Conservation (phyloP, 257 asterid genomes). For the Penstemon eatonii region DNA sequence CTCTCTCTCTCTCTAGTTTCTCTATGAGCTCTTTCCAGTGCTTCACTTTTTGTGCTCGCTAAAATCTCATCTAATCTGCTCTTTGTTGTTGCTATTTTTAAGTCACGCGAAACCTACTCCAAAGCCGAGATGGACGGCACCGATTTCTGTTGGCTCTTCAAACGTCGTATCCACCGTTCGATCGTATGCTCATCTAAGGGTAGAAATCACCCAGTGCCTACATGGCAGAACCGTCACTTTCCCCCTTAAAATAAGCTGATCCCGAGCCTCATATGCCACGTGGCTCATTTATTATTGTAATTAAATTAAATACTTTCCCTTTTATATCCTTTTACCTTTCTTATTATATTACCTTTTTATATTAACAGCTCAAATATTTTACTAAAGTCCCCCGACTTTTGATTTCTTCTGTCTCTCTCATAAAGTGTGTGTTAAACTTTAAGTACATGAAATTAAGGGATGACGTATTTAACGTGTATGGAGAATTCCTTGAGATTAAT, state of each 20-base stretch:
- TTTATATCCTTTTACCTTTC: conserved; percentile 18
- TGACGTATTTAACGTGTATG: not conserved
- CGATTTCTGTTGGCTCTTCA: conserved; percentile 41
- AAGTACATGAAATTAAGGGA: not conserved
- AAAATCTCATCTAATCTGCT: conserved; percentile 39
- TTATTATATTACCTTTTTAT: not conserved
- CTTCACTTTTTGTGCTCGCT: conserved; percentile 32
- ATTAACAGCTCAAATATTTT: no score
- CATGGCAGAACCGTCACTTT: conserved; percentile 67
- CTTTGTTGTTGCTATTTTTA: conserved; percentile 32
- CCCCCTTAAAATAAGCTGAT: conserved; percentile 37
- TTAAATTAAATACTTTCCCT: no score
- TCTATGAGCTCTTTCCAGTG: conserved; percentile 28
- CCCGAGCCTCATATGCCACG: conserved; percentile 43
- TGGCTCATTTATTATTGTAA: conserved; percentile 30
- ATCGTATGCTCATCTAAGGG: conserved; percentile 41
- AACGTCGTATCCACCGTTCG: conserved; percentile 32
- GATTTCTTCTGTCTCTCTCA: not conserved
- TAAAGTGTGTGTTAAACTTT: not conserved
- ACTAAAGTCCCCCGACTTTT: no score
- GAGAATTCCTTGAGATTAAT: not conserved
- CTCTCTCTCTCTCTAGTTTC: conserved; percentile 22
- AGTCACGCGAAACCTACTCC: conserved; percentile 62
- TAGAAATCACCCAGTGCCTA: conserved; percentile 39
- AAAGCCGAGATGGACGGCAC: conserved; percentile 49